Conservation (phyloP, 2,329 filamentous ascomycete species). For the Cladophialophora immunda region DNA sequence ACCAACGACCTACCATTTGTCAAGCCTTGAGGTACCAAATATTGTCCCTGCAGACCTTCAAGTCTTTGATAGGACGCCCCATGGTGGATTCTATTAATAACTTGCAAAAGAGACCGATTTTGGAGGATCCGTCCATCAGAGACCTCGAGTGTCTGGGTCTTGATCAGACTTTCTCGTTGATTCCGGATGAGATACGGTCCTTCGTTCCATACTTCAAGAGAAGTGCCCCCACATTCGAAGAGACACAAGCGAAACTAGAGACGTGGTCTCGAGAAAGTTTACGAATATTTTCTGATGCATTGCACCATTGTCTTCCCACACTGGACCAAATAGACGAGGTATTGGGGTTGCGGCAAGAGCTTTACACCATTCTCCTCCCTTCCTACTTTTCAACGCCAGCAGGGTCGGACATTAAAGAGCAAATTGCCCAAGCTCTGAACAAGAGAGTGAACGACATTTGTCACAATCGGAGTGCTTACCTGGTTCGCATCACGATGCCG, state of each 20-base stretch:
- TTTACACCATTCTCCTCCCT: conserved; percentile 79
- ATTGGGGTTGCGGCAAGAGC: conserved; percentile 72
- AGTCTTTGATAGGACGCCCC: conserved; percentile 75
- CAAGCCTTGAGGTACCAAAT: conserved; percentile 77
- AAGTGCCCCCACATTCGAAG: conserved; percentile 72
- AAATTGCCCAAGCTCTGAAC: conserved; percentile 74
- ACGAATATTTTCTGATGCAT: conserved; percentile 67
- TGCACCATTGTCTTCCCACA: conserved; percentile 66
- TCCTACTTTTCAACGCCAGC: conserved; percentile 69
- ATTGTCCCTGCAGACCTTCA: conserved; percentile 78
- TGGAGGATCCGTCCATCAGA: conserved; percentile 75
- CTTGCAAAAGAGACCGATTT: conserved; percentile 74
- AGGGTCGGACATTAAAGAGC: conserved; percentile 70
- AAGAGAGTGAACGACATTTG: conserved; percentile 48
- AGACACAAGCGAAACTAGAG: conserved; percentile 68
- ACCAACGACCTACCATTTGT: conserved; percentile 64
- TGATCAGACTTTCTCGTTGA: conserved; percentile 81
- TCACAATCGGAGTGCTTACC: conserved; percentile 21
- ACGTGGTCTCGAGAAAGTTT: conserved; percentile 71
- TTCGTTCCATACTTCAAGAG: conserved; percentile 89
- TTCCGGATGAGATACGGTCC: conserved; percentile 80
- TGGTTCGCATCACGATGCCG: conserved; percentile 27
- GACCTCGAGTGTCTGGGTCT: conserved; percentile 64
- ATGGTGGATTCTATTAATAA: conserved; percentile 73
- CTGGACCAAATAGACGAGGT: conserved; percentile 74